phyloP scores from a whole-genome alignment of 345 rosid species.

The Orychophragmus violaceus region DNA sequence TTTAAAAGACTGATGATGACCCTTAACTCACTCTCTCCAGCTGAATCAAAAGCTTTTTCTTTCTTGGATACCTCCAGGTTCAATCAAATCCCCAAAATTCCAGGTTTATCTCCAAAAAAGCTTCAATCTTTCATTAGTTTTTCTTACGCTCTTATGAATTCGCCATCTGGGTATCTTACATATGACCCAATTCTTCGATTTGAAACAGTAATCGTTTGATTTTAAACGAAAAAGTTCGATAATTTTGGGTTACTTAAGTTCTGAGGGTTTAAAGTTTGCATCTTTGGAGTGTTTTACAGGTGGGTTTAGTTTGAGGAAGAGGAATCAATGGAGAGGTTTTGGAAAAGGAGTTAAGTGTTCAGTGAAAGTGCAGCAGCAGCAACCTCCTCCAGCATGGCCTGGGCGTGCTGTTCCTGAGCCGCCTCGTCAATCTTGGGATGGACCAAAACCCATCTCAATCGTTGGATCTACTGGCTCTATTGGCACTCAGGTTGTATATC shows the following conservation, averaged over 20 bases:
- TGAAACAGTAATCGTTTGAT: not conserved
- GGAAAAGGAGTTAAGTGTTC: conserved; percentile 64
- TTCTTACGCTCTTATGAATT: not conserved
- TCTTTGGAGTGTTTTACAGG: conserved; percentile 37
- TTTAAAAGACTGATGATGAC: conserved; percentile 43
- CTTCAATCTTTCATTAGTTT: conserved; percentile 8
- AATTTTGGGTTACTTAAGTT: not conserved
- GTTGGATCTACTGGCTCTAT: conserved; percentile 98
- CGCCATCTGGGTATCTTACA: conserved; percentile 5
- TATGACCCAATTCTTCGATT: not conserved
- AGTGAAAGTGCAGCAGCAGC: conserved; percentile 37
- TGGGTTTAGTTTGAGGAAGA: conserved; percentile 49
- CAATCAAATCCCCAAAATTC: conserved; percentile 39
- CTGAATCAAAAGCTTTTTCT: conserved; percentile 53
- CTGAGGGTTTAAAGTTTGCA: not conserved
- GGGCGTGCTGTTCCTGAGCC: conserved; percentile 74
- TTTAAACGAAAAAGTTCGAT: not conserved
- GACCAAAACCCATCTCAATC: conserved; percentile 87
- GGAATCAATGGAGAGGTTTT: conserved; percentile 33
- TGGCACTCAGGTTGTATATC: conserved; percentile 75
- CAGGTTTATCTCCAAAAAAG: conserved; percentile 41
- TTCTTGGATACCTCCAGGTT: conserved; percentile 59
- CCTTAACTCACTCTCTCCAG: conserved; percentile 54
- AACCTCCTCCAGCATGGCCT: conserved; percentile 92
- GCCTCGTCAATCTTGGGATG: conserved; percentile 67